phyloP scores from a whole-genome alignment of 2,329 filamentous ascomycete species.

The Alternaria arborescens region DNA sequence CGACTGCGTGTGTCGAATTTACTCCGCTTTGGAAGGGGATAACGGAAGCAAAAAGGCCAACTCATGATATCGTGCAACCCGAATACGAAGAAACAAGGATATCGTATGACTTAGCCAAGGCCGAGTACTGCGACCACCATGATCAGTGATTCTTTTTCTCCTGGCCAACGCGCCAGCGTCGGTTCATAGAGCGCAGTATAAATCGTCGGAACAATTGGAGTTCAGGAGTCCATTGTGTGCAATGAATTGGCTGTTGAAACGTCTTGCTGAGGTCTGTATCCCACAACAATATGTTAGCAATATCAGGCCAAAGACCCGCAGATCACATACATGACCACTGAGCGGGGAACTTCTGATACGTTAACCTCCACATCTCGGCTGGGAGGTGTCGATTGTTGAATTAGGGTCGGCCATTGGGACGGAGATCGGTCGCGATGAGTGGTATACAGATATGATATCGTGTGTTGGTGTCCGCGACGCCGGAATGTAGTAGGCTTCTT shows the following conservation, averaged over 20 bases:
- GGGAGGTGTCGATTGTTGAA: conserved; percentile 12
- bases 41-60: neutral
- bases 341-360: neutral
- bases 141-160: neutral
- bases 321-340: conserved; percentile 9
- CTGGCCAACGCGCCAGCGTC: neutral
- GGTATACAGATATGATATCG: neutral
- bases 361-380: conserved; percentile 29
- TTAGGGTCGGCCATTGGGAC: conserved; percentile 23
- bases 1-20: neutral
- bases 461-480: neutral
- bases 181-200: neutral
- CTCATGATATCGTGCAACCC: neutral
- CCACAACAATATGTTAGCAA: neutral
- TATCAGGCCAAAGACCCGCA: neutral
- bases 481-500: neutral
- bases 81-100: neutral
- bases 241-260: neutral
- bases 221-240: neutral
- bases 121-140: neutral
- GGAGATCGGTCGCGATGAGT: neutral
- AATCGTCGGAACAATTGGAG: neutral
- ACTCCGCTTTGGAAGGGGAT: neutral
- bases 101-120: neutral
- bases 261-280: neutral